These are phyloP conservation scores for Rhizopogon sp. DNA, from an alignment of 768 basidiomycete species.

Conservation along the genomic window DNA sequence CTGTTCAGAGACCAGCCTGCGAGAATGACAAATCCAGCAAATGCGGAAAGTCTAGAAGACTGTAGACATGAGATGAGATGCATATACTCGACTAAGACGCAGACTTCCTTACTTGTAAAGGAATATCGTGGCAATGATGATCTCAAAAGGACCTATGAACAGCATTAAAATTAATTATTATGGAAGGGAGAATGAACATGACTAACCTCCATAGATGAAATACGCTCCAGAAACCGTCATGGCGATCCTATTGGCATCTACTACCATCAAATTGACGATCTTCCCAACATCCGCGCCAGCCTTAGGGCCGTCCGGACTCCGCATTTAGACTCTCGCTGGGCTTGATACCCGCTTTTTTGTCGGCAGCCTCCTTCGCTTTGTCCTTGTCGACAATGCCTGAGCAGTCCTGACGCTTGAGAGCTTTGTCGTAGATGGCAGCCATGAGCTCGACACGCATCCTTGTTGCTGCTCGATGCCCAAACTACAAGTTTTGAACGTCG, in stretches of 20 bases:
- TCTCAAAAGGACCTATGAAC: constrained; percentile 63
- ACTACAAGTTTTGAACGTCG: constrained; percentile 77
- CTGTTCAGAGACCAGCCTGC: constrained; percentile 48
- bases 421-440: constrained; percentile 85
- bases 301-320: constrained; percentile 52
- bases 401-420: constrained; percentile 77
- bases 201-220: constrained; percentile 63
- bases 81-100: not conserved
- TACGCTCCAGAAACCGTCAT: constrained; percentile 53
- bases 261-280: constrained; percentile 86
- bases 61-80: constrained; percentile 16
- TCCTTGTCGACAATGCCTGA: constrained; percentile 67
- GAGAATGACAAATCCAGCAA: constrained; percentile 55
- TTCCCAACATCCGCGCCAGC: constrained; percentile 85
- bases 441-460: constrained; percentile 77
- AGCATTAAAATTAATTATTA: not conserved
- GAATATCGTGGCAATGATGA: constrained; percentile 66
- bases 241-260: constrained; percentile 62
- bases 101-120: constrained; percentile 58
- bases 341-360: constrained; percentile 13
- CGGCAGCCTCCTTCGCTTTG: constrained; percentile 21
- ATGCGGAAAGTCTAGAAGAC: constrained; percentile 67
- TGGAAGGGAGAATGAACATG: not conserved
- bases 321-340: constrained; percentile 21
- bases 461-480: constrained; percentile 67